phyloP scores from a whole-genome alignment of 306 rosid species.

The Canavalia ensiformis region DNA sequence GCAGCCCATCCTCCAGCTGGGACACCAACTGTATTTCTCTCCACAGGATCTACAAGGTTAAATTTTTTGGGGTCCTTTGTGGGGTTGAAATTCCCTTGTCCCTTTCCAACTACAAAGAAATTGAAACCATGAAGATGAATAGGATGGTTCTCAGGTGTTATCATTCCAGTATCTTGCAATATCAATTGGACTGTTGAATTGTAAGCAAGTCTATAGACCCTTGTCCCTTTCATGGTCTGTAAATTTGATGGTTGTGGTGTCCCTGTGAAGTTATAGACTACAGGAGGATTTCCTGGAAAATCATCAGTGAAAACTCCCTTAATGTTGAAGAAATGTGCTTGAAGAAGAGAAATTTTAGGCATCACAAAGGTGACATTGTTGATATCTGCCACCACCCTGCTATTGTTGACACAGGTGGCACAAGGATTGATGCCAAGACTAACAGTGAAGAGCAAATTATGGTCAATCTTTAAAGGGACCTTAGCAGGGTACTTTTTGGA shows the following conservation, averaged over 20 bases:
- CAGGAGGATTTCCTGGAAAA: conserved; percentile 73
- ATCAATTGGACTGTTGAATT: conserved; percentile 80
- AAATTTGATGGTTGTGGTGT: conserved; percentile 66
- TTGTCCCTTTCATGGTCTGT: conserved; percentile 68
- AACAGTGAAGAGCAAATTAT: conserved; percentile 73
- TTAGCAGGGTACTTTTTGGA: conserved; percentile 68
- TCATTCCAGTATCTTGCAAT: conserved; percentile 85
- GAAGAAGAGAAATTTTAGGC: conserved; percentile 80
- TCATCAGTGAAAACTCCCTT: conserved; percentile 84
- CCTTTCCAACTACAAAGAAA: conserved; percentile 81
- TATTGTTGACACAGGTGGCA: conserved; percentile 61
- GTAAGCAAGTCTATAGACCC: conserved; percentile 76
- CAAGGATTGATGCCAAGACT: conserved; percentile 82
- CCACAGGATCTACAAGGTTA: conserved; percentile 85
- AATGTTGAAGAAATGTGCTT: conserved; percentile 83
- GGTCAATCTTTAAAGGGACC: conserved; percentile 77
- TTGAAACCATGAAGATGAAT: conserved; percentile 90
- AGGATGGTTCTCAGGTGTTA: conserved; percentile 89
- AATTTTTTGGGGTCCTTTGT: conserved; percentile 64
- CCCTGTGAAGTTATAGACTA: conserved; percentile 67
- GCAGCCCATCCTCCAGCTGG: conserved; percentile 91
- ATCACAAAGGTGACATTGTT: conserved; percentile 80
- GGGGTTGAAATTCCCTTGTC: conserved; percentile 73
- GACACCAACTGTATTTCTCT: conserved; percentile 82
- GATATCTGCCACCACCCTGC: conserved; percentile 72